phyloP scores from a whole-genome alignment of 2,329 filamentous ascomycete genomes.

The Aspergillus unguis region DNA sequence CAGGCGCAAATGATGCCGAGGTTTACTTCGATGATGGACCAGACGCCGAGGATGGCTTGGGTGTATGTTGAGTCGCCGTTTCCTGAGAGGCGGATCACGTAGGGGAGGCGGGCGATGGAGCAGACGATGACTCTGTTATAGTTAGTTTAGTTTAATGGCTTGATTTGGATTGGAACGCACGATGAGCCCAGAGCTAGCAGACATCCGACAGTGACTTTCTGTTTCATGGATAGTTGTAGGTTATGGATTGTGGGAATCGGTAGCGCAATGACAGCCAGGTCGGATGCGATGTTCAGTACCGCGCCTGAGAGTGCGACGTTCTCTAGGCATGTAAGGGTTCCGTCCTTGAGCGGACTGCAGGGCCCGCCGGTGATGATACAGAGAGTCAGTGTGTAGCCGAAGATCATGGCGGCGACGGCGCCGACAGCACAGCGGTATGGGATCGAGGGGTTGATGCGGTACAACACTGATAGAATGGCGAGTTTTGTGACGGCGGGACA shows the following conservation, averaged over 20 bases:
- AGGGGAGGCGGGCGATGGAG: constrained; percentile 16
- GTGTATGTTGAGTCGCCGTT: constrained; percentile 11
- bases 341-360: constrained; percentile 14
- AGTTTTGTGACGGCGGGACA: constrained; percentile 13
- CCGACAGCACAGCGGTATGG: constrained; percentile 7
- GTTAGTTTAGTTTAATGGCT: neutral
- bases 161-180: neutral
- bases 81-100: constrained; percentile 11
- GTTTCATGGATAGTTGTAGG: constrained; percentile 13
- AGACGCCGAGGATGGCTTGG: constrained; percentile 14
- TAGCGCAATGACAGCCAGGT: constrained; percentile 9
- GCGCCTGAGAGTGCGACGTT: constrained; percentile 13
- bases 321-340: constrained; percentile 31
- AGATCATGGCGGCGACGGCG: neutral
- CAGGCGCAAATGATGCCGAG: constrained; percentile 19
- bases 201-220: constrained; percentile 12
- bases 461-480: constrained; percentile 14
- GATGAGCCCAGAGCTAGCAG: constrained; percentile 12
- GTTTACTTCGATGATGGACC: constrained; percentile 19
- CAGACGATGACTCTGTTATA: constrained; percentile 11
- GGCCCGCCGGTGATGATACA: constrained; percentile 15
- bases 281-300: constrained; percentile 12
- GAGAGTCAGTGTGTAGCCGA: constrained; percentile 9
- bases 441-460: constrained; percentile 12
- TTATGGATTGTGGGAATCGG: constrained; percentile 7